Conservation (phyloP, 768 basidiomycete genomes). For the Serpula lacrymans region DNA sequence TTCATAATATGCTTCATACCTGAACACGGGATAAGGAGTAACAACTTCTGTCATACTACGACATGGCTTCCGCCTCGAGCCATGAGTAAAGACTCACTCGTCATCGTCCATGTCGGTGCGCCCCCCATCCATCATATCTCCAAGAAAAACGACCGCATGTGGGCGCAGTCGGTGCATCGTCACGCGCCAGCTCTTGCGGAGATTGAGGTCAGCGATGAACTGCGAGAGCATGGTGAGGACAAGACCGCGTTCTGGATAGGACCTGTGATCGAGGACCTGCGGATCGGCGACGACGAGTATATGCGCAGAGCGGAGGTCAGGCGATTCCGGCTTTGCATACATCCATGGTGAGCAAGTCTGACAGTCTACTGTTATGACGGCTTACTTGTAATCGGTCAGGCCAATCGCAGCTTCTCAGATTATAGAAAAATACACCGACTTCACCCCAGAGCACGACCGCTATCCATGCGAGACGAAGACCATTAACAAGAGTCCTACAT, state of each 20-base stretch:
- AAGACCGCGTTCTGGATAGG: constrained; percentile 61
- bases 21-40: constrained; percentile 27
- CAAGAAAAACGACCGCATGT: constrained; percentile 76
- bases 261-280: constrained; percentile 74
- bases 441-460: constrained; percentile 70
- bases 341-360: constrained; percentile 3
- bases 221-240: constrained; percentile 59
- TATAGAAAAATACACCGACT: constrained; percentile 49
- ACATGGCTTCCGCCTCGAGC: neutral
- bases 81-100: constrained; percentile 55
- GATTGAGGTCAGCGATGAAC: constrained; percentile 72
- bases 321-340: constrained; percentile 14
- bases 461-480: constrained; percentile 59
- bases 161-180: constrained; percentile 52
- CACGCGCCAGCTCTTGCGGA: constrained; percentile 82
- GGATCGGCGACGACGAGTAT: constrained; percentile 84
- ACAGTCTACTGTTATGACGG: constrained; percentile 4
- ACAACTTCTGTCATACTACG: constrained; percentile 7
- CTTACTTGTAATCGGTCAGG: constrained; percentile 43
- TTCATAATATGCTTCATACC: constrained; percentile 68
- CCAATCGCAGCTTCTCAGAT: constrained; percentile 54
- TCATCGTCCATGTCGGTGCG: constrained; percentile 55
- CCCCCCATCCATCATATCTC: constrained; percentile 92
- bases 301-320: constrained; percentile 22
- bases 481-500: constrained; percentile 36